Base-by-base conservation (phyloP, 495 filamentous ascomycete species). In the Penicillium roqueforti region DNA sequence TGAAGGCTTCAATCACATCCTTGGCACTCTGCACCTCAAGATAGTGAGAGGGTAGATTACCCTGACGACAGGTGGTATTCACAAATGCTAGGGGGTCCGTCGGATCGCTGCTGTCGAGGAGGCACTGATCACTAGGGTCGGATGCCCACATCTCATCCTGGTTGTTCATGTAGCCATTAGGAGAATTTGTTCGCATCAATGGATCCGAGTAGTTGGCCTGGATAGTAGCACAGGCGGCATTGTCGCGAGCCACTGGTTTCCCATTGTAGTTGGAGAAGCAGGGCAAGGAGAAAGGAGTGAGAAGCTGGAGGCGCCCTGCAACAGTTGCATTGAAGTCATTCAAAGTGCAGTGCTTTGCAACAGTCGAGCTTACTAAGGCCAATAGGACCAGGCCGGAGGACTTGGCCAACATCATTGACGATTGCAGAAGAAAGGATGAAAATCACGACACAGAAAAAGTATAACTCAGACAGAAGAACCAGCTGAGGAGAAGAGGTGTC, bases 91-190 rank as follows among this genome's bases (percentile, higher is more conserved):
- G 14, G 32, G 32, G 32, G 16, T 36, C 28, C 47, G 32, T 37
- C 47, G 56, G 38, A 59, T 67, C 34, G 20, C 56, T 60, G 46
- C 59, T 68, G 46, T 76, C 66, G 10, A 74, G 57, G 22, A 68
- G 54, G 29, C 73, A 76, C 47, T 76, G 70, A 41, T 73, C 63
- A 19, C 39, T 26, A 8, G 71, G 61, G 46, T 69, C 55, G 4
- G 70, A 71, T 20, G 66, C 55, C 51, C 69, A 76, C 47, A 70
- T 67, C 47, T 73, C 68, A 31, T 62, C 66, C 44, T 75, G 70
- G 20, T 65, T 59, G 57, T 71, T 72, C 66, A 70, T 66, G 58
- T 65, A 75, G 6, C 61, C 67, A 45, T 64, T 61, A 13, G 65
- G 60, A 18, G 41, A 43, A 29, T 66, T 67, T 11, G 66, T 62